Percentiles rank a stretch among this genome's conserved stretches.
Evolutionary conservation across 2,329 filamentous ascomycete genomes (phyloP).

Genomic region (Claviceps africana): DNA sequence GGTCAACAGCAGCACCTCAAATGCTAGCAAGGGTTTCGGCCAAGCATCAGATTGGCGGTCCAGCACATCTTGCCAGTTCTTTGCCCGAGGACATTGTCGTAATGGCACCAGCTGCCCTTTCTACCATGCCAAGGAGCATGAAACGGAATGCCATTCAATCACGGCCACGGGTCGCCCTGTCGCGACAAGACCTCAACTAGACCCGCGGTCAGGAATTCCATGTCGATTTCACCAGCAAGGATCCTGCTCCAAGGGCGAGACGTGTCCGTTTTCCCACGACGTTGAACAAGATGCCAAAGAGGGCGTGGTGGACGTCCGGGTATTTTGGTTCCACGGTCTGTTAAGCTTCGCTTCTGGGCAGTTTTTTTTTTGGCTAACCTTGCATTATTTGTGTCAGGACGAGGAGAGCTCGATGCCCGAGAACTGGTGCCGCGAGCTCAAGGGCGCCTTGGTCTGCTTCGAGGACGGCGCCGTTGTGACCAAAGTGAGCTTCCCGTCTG

Average conservation of each 20-base stretch:
- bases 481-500: conserved; percentile 17
- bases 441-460: conserved; percentile 17
- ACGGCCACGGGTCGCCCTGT: neutral
- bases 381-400: neutral
- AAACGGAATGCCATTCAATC: neutral
- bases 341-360: neutral
- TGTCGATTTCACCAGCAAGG: neutral
- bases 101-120: neutral
- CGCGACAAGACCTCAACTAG: neutral
- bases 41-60: neutral
- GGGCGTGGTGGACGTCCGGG: neutral
- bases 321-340: neutral
- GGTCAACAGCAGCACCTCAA: neutral
- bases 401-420: neutral
- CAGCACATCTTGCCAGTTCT: neutral
- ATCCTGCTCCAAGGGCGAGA: neutral
- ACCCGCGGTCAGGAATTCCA: neutral
- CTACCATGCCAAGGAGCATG: neutral
- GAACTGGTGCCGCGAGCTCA: neutral
- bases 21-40: neutral
- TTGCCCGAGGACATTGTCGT: neutral
- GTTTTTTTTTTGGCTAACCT: neutral
- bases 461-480: conserved; percentile 17
- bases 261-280: neutral
- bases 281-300: neutral